Evolutionary conservation across 1,139 yeast species (phyloP).

Genomic region (Sugiyamaella xylanicola): DNA sequence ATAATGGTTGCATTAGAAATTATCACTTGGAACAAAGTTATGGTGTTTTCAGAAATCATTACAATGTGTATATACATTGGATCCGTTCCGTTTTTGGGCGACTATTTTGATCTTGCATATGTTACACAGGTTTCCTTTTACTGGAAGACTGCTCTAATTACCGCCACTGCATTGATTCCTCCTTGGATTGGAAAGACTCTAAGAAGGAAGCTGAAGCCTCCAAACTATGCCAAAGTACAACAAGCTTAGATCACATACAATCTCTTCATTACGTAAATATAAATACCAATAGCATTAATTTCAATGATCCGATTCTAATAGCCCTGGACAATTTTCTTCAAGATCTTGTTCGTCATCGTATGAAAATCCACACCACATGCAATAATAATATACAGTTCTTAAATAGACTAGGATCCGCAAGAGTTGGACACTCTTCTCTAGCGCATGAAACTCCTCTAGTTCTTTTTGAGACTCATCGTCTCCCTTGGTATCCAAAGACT

Average conservation of each 20-base stretch:
- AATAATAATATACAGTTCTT: slow-evolving; percentile 46
- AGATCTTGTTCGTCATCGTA: slow-evolving; percentile 47
- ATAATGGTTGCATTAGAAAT: slow-evolving; percentile 93
- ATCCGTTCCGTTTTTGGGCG: slow-evolving; percentile 79
- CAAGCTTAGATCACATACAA: slow-evolving; percentile 51
- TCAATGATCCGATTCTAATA: slow-evolving; percentile 46
- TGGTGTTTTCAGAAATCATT: slow-evolving; percentile 71
- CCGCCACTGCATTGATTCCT: slow-evolving; percentile 76
- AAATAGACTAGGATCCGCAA: slow-evolving; percentile 42
- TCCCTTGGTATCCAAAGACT: slow-evolving; percentile 18
- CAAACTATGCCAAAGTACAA: slow-evolving; percentile 97
- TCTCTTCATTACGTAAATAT: not conserved
- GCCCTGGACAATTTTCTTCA: slow-evolving; percentile 51
- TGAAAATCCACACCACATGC: slow-evolving; percentile 52
- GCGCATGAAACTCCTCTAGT: slow-evolving; percentile 39
- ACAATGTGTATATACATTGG: slow-evolving; percentile 69
- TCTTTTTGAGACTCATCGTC: slow-evolving; percentile 22
- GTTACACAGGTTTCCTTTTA: slow-evolving; percentile 56
- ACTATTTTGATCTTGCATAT: slow-evolving; percentile 76
- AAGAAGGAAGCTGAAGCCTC: slow-evolving; percentile 79
- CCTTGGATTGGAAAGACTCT: slow-evolving; percentile 84
- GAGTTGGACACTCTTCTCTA: slow-evolving; percentile 36
- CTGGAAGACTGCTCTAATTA: slow-evolving; percentile 69
- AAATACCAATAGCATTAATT: slow-evolving; percentile 4
- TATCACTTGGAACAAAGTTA: slow-evolving; percentile 81